phyloP scores from a whole-genome alignment of 2,329 filamentous ascomycete species.

The Chrysoporthe austroafricana region DNA sequence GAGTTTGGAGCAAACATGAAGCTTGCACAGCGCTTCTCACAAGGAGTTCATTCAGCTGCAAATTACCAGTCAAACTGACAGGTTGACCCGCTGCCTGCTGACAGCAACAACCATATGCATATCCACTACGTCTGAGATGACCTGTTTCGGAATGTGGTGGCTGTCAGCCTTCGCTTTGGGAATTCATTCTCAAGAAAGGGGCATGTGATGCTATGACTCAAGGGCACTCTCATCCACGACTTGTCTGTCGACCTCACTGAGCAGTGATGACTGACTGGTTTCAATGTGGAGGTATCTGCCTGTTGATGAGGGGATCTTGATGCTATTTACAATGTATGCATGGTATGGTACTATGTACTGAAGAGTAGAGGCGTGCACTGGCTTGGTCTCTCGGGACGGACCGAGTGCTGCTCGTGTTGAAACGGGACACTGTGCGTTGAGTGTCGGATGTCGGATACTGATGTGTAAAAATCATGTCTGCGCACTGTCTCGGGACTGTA shows the following conservation, averaged over 20 bases:
- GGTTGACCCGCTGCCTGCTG: background rate
- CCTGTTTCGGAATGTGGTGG: too few relatives aligned
- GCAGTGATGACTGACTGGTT: background rate
- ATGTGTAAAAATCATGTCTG: background rate
- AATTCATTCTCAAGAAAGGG: too few relatives aligned
- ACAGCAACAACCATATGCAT: background rate
- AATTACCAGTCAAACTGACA: background rate
- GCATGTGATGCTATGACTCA: too few relatives aligned
- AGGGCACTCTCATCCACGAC: background rate
- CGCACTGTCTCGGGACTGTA: conserved; percentile 1
- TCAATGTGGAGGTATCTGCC: background rate
- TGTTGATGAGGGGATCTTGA: background rate
- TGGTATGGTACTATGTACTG: background rate
- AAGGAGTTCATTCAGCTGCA: background rate
- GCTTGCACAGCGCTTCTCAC: background rate
- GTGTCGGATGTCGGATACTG: background rate
- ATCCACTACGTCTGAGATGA: too few relatives aligned
- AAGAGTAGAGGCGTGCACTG: background rate
- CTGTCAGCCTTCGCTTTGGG: too few relatives aligned
- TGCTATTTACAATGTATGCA: background rate
- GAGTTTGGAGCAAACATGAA: background rate
- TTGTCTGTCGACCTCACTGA: background rate
- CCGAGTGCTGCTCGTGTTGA: background rate
- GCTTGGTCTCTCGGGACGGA: background rate
- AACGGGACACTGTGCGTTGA: background rate